Conservation (phyloP, 169 alveolate genomes). For the Toxoplasma gondii region DNA sequence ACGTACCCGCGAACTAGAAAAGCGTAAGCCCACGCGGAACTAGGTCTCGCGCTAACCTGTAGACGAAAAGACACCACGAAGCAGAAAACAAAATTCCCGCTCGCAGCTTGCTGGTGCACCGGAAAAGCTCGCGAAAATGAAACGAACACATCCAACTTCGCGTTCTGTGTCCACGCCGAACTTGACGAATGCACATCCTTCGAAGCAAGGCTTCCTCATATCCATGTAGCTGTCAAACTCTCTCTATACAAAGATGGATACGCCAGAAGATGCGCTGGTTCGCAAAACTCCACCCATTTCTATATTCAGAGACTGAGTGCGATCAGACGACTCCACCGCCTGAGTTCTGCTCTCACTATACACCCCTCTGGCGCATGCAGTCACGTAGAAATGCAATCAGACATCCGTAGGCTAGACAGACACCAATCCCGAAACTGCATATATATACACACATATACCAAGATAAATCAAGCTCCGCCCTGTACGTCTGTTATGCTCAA, state of each 20-base stretch:
- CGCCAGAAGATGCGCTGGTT: too few relatives aligned
- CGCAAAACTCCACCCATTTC: too few relatives aligned
- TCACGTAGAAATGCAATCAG: too few relatives aligned
- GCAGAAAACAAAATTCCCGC: neutral
- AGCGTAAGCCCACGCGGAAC: constrained; percentile 37
- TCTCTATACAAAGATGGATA: neutral
- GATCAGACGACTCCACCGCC: too few relatives aligned
- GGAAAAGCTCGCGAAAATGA: neutral
- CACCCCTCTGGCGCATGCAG: too few relatives aligned
- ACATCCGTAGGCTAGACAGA: neutral
- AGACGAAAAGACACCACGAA: neutral
- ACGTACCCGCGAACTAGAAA: constrained; percentile 36
- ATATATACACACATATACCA: neutral
- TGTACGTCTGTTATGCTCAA: too few relatives aligned
- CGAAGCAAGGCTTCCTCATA: too few relatives aligned
- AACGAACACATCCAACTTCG: neutral
- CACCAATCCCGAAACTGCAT: neutral
- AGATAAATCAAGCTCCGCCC: neutral
- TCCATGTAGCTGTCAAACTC: neutral
- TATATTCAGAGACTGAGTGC: too few relatives aligned
- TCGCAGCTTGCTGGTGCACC: neutral
- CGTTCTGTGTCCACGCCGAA: neutral
- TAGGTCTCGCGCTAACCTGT: constrained; percentile 34
- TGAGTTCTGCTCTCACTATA: too few relatives aligned
- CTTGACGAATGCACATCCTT: too few relatives aligned